A percentile compares a stretch with the other conserved stretches of the same genome.
Conservation (phyloP, 768 basidiomycete species). For the Mycena latifolia region DNA sequence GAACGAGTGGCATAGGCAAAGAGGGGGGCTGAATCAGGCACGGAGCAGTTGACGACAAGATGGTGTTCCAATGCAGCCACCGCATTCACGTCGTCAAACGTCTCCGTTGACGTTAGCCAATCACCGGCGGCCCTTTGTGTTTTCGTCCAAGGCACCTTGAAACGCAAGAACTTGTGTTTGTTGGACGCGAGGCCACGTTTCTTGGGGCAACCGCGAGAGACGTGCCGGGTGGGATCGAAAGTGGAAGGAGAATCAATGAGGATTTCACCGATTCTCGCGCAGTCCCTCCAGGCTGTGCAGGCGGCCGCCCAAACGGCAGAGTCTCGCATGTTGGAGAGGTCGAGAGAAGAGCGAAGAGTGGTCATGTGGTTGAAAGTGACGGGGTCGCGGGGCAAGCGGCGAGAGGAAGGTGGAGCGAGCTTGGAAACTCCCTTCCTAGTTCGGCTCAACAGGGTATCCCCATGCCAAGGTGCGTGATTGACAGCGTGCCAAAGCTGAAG, state of each 20-base stretch:
- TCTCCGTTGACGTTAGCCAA: slow-evolving; percentile 41
- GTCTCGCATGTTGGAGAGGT: slow-evolving; percentile 7
- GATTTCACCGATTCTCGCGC: not conserved
- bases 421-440: slow-evolving; percentile 10
- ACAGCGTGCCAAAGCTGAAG: not conserved
- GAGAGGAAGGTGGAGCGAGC: slow-evolving; percentile 1
- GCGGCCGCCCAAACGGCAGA: not conserved
- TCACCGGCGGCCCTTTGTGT: not conserved
- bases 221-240: not conserved
- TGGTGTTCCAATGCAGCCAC: no score
- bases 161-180: not conserved
- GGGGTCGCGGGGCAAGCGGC: slow-evolving; percentile 3
- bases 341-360: not conserved
- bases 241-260: not conserved
- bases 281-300: slow-evolving; percentile 10
- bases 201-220: slow-evolving; percentile 6
- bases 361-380: slow-evolving; percentile 8
- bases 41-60: no score
- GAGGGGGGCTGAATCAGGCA: no score
- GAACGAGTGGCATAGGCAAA: no score
- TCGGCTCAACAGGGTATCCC: not conserved
- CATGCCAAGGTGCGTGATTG: not conserved
- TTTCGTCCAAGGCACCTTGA: slow-evolving; percentile 10
- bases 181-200: not conserved
- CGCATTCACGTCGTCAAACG: slow-evolving; percentile 30